Base-by-base conservation (phyloP, 176 grass and related monocot genomes). In the Eremochloa ophiuroides region DNA sequence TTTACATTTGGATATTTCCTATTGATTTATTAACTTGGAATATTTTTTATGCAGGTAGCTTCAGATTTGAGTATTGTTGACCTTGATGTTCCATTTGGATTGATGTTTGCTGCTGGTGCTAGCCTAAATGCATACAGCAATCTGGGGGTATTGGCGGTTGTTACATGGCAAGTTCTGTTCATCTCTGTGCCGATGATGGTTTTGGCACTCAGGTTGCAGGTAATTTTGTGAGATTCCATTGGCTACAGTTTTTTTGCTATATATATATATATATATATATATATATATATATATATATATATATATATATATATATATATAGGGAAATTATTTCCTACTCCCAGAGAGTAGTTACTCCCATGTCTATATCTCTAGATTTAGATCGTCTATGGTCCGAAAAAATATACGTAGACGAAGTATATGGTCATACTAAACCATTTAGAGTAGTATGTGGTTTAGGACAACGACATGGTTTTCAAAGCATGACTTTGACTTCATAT, bases 131-230 rank as follows among this genome's bases (percentile, higher is more conserved):
- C 84, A 62, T 99, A 80, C 67, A 88, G 86, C 79, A 99, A 91
- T 86, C 72, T 99, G 31, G 96, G 93, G 13, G 85, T 99, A 47
- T 78, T 99, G 62, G 88, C 93, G 84, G 78, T 90, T 86, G 87
- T 99, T 74, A 95, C 93, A 51, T 99, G 93, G 96, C 84, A 94
- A 91, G 90, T 99, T 80, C 66, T 99, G 67, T 99, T 99, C 73
- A 69, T 99, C 58, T 76, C 85, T 1, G 46, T 91, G 34, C 91
- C 90, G 23, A 88, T 93, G 88, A 82, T 95, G 37, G 42, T 91
- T 84, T 79, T 95, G 51, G 67, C 90, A 39, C 82, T 99, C 84
- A 67, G 64, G 31, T 79, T 95, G 87, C 93, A 99, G 90, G 96
- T 97, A 76, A 79, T 47, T 40, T 80, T 60, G 17, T 22, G 13